phyloP scores from a whole-genome alignment of 2,329 filamentous ascomycete species.

The Colletotrichum tropicicola region DNA sequence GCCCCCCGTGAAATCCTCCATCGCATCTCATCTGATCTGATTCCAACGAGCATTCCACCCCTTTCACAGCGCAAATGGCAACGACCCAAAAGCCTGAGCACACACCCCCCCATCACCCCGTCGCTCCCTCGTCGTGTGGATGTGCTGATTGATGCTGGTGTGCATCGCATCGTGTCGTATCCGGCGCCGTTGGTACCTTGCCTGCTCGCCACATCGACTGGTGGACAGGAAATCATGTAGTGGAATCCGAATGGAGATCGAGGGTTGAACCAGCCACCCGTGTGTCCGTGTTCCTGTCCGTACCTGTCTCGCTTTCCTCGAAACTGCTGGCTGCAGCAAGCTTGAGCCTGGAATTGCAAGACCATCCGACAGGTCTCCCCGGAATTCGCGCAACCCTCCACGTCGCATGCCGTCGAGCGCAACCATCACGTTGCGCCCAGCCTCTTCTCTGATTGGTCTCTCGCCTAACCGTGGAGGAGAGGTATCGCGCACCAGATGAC shows the following conservation, averaged over 20 bases:
- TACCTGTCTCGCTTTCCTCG: conserved; percentile 12
- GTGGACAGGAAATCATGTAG: conserved; percentile 4
- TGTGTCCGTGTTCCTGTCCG: conserved; percentile 7
- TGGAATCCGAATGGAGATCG: conserved; percentile 21
- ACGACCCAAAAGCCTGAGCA: background rate
- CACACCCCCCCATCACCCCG: background rate
- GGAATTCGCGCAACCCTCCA: conserved; percentile 25
- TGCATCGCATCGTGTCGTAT: conserved; percentile 12
- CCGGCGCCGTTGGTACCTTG: conserved; percentile 1
- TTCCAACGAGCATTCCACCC: conserved; percentile 9
- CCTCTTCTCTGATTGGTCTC: conserved; percentile 30
- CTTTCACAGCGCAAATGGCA: background rate
- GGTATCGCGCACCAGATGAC: conserved; percentile 3
- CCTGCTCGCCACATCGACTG: background rate
- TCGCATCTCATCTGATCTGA: conserved; percentile 20
- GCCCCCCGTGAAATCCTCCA: background rate
- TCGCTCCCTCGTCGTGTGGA: background rate
- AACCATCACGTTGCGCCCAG: conserved; percentile 34
- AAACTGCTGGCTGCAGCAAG: conserved; percentile 12
- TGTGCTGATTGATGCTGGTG: background rate
- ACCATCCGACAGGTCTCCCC: conserved; percentile 14
- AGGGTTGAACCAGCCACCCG: conserved; percentile 14
- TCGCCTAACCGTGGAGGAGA: background rate
- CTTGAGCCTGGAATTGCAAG: conserved; percentile 8
- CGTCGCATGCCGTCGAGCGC: conserved; percentile 26